Conservation (phyloP, 2,329 filamentous ascomycete genomes). For the Talaromyces sp. region DNA sequence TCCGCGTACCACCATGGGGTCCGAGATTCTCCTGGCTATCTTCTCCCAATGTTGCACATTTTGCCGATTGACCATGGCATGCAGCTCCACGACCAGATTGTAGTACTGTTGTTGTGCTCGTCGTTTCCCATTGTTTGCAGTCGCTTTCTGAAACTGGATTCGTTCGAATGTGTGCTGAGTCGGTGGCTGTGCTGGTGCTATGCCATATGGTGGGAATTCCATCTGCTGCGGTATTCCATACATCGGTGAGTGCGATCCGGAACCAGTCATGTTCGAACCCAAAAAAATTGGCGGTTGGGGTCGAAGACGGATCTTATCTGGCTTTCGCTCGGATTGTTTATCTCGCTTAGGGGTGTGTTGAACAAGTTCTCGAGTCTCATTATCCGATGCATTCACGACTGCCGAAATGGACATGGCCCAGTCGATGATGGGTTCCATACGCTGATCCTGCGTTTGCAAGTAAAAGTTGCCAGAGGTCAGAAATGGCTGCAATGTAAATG, state of each 20-base stretch:
- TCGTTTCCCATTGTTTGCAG: constrained; percentile 88
- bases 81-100: constrained; percentile 82
- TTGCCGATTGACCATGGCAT: constrained; percentile 54
- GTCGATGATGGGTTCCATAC: constrained; percentile 59
- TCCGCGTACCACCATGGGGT: constrained; percentile 82
- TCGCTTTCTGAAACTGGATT: constrained; percentile 92
- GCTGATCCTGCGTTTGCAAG: constrained; percentile 44
- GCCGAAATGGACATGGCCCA: constrained; percentile 85
- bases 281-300: constrained; percentile 59
- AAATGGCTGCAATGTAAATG: constrained; percentile 67
- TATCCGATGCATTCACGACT: constrained; percentile 70
- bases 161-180: constrained; percentile 71
- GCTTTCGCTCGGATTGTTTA: constrained; percentile 75
- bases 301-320: constrained; percentile 64
- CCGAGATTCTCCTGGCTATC: constrained; percentile 68
- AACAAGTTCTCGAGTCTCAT: constrained; percentile 76
- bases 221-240: constrained; percentile 21
- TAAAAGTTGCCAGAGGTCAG: constrained; percentile 54
- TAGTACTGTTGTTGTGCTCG: constrained; percentile 90
- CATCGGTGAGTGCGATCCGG: neutral
- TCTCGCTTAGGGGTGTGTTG: constrained; percentile 91
- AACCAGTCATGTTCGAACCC: constrained; percentile 24
- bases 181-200: constrained; percentile 35
- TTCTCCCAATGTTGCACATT: constrained; percentile 60
- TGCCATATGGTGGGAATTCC: constrained; percentile 34